Conservation (phyloP, 352 stramenopile species). For the Phytophthora pinifolia region DNA sequence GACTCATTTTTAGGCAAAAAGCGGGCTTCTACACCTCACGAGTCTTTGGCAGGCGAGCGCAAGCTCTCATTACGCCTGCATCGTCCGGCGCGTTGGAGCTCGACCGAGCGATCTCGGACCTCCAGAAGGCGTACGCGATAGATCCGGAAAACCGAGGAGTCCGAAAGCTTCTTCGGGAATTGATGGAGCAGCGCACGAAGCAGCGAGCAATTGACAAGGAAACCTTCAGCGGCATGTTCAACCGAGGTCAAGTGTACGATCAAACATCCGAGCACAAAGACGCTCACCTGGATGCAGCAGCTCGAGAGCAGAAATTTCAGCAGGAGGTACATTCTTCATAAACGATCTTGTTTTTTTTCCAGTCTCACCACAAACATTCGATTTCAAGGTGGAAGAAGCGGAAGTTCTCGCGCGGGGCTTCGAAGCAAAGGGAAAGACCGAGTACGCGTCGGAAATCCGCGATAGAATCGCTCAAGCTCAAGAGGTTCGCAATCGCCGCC, state of each 20-base stretch:
- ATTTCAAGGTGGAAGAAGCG: slow-evolving; percentile 56
- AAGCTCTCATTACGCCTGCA: slow-evolving; percentile 70
- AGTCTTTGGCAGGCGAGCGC: slow-evolving; percentile 46
- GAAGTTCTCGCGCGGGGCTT: slow-evolving; percentile 66
- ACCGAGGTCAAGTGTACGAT: slow-evolving; percentile 65
- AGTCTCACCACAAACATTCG: neutral
- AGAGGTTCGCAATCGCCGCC: slow-evolving; percentile 37
- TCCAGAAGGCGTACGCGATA: slow-evolving; percentile 65
- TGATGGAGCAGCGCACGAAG: slow-evolving; percentile 64
- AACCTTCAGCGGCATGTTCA: slow-evolving; percentile 86
- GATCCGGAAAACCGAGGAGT: slow-evolving; percentile 65
- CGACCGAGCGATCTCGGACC: slow-evolving; percentile 66
- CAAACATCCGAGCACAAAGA: slow-evolving; percentile 15
- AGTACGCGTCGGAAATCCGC: slow-evolving; percentile 65
- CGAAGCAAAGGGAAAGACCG: slow-evolving; percentile 59
- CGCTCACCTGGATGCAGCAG: slow-evolving; percentile 23
- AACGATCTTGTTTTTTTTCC: neutral
- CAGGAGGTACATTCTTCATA: slow-evolving; percentile 40
- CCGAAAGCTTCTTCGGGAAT: slow-evolving; percentile 61
- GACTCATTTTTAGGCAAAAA: too few species aligned
- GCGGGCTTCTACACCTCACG: neutral
- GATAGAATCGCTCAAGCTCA: slow-evolving; percentile 61
- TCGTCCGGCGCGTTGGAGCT: slow-evolving; percentile 81
- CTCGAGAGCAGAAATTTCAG: slow-evolving; percentile 49
- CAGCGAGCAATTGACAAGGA: slow-evolving; percentile 69